Percentiles rank a stretch among this genome's conserved stretches.
phyloP scores from a whole-genome alignment of 805 yeast species.

The Pichia californica region DNA sequence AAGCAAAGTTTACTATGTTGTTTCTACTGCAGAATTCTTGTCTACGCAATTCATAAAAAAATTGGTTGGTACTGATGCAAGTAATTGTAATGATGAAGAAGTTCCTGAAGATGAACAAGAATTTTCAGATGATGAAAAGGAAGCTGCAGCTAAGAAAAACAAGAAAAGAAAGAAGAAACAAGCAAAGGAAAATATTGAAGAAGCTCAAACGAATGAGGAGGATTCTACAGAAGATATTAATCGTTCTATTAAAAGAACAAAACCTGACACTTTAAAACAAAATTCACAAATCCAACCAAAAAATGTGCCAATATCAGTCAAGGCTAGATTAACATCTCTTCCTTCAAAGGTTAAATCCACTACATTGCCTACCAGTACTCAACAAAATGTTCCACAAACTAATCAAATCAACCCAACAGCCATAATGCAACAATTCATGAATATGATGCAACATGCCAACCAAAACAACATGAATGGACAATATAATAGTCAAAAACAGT shows the following conservation, averaged over 20 bases:
- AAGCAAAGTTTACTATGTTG: constrained; percentile 63
- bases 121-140: constrained; percentile 90
- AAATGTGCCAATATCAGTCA: constrained; percentile 2
- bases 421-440: constrained; percentile 14
- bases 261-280: too few relatives aligned
- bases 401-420: constrained; percentile 3
- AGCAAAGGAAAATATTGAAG: constrained; percentile 2
- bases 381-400: constrained; percentile 1
- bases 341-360: too few relatives aligned
- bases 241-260: too few relatives aligned
- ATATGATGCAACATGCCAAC: constrained; percentile 12
- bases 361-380: too few relatives aligned
- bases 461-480: constrained; percentile 8
- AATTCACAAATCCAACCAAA: too few relatives aligned
- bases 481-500: constrained; percentile 3
- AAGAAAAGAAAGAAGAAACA: constrained; percentile 52
- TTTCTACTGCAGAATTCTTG: constrained; percentile 71
- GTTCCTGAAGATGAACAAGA: constrained; percentile 90
- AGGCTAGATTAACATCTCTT: constrained; percentile 14
- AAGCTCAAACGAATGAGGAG: background rate
- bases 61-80: constrained; percentile 87
- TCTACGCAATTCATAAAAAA: constrained; percentile 66
- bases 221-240: too few relatives aligned
- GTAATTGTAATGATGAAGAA: constrained; percentile 93
- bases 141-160: constrained; percentile 58